phyloP scores from a whole-genome alignment of 306 rosid species.

The Cicer judaicum region DNA sequence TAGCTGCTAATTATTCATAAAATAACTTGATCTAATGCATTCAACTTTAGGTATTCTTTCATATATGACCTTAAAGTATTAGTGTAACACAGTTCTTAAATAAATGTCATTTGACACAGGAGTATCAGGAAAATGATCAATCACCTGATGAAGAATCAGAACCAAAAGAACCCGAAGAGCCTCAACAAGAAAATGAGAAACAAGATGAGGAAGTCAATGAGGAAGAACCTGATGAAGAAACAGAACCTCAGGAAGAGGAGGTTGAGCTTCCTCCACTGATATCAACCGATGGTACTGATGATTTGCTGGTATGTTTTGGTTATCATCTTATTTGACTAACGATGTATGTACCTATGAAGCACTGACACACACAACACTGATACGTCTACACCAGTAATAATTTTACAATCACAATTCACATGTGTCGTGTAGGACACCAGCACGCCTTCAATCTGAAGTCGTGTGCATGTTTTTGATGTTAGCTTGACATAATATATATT shows the following conservation, averaged over 20 bases:
- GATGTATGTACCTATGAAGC: not conserved
- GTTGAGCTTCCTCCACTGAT: conserved; percentile 73
- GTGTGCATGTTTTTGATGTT: not conserved
- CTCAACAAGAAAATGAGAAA: conserved; percentile 58
- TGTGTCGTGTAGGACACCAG: too few relatives aligned
- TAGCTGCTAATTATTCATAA: not conserved
- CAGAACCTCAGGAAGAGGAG: conserved; percentile 52
- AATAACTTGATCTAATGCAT: not conserved
- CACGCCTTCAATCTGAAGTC: too few relatives aligned
- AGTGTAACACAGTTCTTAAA: not conserved
- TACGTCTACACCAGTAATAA: too few relatives aligned
- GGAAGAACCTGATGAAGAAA: conserved; percentile 59
- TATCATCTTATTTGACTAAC: not conserved
- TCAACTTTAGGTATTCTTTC: not conserved
- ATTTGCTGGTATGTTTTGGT: conserved; percentile 65
- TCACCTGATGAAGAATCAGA: conserved; percentile 58
- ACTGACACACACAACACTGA: too few relatives aligned
- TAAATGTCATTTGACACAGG: conserved; percentile 52
- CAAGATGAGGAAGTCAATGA: conserved; percentile 51
- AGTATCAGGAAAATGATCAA: conserved; percentile 61
- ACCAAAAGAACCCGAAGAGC: conserved; percentile 53
- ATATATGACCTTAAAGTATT: not conserved
- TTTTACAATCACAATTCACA: too few relatives aligned
- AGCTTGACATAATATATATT: conserved; percentile 14
- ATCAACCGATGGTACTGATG: conserved; percentile 60